Evolutionary conservation across 129 eudicot genomes (phyloP).

Genomic region (Centaurea solstitialis): DNA sequence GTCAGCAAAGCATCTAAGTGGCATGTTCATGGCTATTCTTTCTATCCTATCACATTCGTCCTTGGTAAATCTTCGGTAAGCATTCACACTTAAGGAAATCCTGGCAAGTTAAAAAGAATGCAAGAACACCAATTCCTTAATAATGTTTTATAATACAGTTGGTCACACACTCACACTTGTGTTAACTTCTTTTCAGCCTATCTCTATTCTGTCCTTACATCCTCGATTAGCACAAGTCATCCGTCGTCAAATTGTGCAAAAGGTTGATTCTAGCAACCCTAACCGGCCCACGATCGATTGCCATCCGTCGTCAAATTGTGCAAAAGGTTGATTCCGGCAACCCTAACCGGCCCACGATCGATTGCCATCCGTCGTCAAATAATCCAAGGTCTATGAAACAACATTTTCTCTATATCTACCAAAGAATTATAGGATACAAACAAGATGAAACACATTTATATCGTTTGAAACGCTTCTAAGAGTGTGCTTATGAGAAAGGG

Average conservation of each 20-base stretch:
- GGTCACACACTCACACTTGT: background rate
- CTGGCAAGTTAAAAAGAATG: background rate
- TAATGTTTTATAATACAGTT: background rate
- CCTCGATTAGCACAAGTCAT: too few species aligned
- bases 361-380: too few species aligned
- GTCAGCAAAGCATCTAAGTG: background rate
- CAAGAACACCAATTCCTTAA: background rate
- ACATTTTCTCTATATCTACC: too few species aligned
- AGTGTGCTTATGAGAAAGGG: background rate
- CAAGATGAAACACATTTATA: too few species aligned
- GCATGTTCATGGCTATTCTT: background rate
- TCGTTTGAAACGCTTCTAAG: background rate
- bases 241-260: too few species aligned
- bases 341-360: too few species aligned
- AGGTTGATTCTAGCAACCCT: too few species aligned
- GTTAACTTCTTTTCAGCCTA: background rate
- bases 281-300: too few species aligned
- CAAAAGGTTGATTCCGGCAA: too few species aligned
- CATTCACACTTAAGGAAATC: background rate
- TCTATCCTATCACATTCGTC: background rate
- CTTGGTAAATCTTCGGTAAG: background rate
- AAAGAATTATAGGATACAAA: too few species aligned
- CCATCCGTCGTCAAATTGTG: too few species aligned
- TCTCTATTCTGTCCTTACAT: background rate
- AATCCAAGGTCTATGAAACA: too few species aligned